These are phyloP conservation scores for Zoysia pacifica DNA, from an alignment of 176 grass and related monocot genomes.

Conservation along the genomic window DNA sequence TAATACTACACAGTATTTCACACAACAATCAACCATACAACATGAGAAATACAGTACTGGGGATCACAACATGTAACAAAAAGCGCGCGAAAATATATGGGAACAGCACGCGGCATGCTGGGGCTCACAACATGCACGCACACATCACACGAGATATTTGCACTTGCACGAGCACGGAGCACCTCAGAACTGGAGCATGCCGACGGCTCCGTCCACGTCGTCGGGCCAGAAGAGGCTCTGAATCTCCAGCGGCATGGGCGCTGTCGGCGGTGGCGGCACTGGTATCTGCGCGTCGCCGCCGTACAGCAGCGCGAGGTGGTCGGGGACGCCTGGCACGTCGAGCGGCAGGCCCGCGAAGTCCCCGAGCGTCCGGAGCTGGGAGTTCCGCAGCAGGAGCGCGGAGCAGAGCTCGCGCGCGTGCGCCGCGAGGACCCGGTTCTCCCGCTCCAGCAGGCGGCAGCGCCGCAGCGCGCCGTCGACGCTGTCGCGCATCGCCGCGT, in stretches of 20 bases:
- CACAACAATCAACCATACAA: not conserved
- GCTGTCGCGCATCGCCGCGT: constrained; percentile 43
- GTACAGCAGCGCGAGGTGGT: constrained; percentile 55
- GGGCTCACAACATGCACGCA: not conserved
- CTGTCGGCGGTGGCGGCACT: not conserved
- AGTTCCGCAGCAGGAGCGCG: constrained; percentile 53
- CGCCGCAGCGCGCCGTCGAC: constrained; percentile 25
- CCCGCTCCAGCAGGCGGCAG: constrained; percentile 56
- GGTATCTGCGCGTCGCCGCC: constrained; percentile 26
- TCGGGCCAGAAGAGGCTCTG: constrained; percentile 30
- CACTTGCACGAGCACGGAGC: not conserved
- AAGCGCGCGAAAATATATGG: not conserved
- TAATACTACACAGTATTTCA: not conserved
- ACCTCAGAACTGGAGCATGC: constrained; percentile 10
- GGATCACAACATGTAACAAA: no score
- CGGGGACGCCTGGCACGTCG: constrained; percentile 61
- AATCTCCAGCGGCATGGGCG: not conserved
- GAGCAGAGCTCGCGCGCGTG: constrained; percentile 48
- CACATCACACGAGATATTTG: not conserved
- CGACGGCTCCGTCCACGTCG: constrained; percentile 22
- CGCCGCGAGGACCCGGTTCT: constrained; percentile 53
- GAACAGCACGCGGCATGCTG: not conserved
- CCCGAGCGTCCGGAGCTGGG: constrained; percentile 51
- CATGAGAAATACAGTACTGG: not conserved
- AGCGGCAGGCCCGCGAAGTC: constrained; percentile 48